A percentile compares a stretch with the other conserved stretches of the same genome.
phyloP scores from a whole-genome alignment of 2,329 filamentous ascomycete species.

The Trichoderma sp. region DNA sequence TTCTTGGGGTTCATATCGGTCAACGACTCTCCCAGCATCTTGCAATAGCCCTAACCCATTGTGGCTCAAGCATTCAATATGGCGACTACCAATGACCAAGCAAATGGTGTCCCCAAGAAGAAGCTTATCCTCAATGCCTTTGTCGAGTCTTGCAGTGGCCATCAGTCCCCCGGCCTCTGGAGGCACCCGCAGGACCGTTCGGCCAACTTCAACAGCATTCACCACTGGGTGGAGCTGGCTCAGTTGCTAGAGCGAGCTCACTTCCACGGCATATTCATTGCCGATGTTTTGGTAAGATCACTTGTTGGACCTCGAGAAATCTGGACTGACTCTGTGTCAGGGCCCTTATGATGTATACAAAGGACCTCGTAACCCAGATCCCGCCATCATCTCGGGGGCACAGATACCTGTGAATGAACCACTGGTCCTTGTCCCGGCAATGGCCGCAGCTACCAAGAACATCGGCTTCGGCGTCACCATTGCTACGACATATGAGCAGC shows the following conservation, averaged over 20 bases:
- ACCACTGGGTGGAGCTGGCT: slow-evolving; percentile 61
- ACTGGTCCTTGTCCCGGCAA: slow-evolving; percentile 60
- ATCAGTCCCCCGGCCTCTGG: slow-evolving; percentile 55
- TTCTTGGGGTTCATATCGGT: neutral
- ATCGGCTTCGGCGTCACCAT: slow-evolving; percentile 71
- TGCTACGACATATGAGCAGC: slow-evolving; percentile 69
- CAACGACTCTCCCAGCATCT: neutral
- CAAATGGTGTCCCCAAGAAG: slow-evolving; percentile 37
- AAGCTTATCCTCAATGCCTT: slow-evolving; percentile 49
- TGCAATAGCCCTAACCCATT: neutral
- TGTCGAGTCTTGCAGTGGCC: slow-evolving; percentile 46
- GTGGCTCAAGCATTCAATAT: neutral
- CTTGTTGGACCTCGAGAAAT: neutral
- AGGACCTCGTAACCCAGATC: slow-evolving; percentile 52
- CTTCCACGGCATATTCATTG: slow-evolving; percentile 68
- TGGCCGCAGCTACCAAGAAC: slow-evolving; percentile 67
- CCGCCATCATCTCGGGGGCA: slow-evolving; percentile 62
- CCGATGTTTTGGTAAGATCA: slow-evolving; percentile 53
- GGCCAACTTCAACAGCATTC: slow-evolving; percentile 60
- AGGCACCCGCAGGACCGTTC: slow-evolving; percentile 65
- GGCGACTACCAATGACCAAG: neutral
- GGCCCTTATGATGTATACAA: slow-evolving; percentile 72
- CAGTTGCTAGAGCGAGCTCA: slow-evolving; percentile 48
- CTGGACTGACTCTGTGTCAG: slow-evolving; percentile 26
- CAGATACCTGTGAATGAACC: slow-evolving; percentile 76